Evolutionary conservation across 2,329 filamentous ascomycete genomes (phyloP).

Genomic region (Sporothrix sp.): DNA sequence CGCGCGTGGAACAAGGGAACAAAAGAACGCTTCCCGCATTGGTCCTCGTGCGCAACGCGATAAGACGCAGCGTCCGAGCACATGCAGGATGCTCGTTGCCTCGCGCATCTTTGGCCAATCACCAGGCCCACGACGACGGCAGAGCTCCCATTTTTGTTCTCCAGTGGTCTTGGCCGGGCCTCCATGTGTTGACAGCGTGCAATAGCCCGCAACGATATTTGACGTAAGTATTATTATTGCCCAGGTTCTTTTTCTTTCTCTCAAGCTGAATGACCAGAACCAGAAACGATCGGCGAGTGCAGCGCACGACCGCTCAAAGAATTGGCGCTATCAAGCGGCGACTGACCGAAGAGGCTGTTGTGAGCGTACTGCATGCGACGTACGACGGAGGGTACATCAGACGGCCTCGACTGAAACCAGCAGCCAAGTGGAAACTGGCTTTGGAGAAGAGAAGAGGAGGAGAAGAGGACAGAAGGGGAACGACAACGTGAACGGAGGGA

Average conservation of each 20-base stretch:
- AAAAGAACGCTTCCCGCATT: not conserved
- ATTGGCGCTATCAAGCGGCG: not conserved
- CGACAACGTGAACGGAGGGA: too few relatives aligned
- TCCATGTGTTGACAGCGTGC: not conserved
- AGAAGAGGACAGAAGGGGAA: not conserved
- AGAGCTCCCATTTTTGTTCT: not conserved
- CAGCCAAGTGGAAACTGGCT: too few relatives aligned
- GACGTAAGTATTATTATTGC: too few relatives aligned
- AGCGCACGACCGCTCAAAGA: not conserved
- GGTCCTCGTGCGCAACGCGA: not conserved
- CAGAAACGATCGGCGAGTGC: not conserved
- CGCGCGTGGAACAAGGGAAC: too few relatives aligned
- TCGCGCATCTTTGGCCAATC: not conserved
- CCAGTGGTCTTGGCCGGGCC: not conserved
- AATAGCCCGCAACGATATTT: not conserved
- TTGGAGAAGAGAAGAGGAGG: too few relatives aligned
- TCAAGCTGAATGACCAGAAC: too few relatives aligned
- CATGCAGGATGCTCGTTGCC: not conserved
- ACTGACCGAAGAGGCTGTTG: too few relatives aligned
- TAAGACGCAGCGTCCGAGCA: conserved; percentile 3
- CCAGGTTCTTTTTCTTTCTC: too few relatives aligned
- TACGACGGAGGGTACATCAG: too few relatives aligned
- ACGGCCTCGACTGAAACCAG: too few relatives aligned
- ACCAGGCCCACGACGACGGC: not conserved
- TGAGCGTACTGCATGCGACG: too few relatives aligned